These are phyloP conservation scores for Lactarius sp. DNA, from an alignment of 768 basidiomycete species.

Conservation along the genomic window DNA sequence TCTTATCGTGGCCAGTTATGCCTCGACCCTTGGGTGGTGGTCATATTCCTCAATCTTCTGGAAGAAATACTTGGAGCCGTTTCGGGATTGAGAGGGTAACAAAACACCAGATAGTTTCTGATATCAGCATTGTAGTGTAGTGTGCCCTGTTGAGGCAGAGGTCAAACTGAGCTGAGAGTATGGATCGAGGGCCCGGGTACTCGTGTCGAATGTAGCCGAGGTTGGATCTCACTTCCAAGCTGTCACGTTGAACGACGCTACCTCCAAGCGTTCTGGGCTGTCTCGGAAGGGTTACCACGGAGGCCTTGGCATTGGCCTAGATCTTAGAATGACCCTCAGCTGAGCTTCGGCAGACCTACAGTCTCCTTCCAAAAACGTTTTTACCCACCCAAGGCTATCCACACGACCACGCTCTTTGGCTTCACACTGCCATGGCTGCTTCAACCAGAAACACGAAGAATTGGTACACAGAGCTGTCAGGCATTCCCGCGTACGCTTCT, in stretches of 20 bases:
- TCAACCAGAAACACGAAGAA: constrained; percentile 6
- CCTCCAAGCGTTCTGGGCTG: neutral
- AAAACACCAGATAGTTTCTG: no score
- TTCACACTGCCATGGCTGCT: constrained; percentile 6
- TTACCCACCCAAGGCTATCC: neutral
- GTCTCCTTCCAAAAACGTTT: neutral
- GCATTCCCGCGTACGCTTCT: constrained; percentile 17
- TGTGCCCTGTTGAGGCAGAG: no score
- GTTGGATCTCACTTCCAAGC: no score
- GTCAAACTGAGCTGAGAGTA: no score
- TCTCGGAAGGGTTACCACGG: neutral
- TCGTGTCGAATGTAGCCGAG: no score
- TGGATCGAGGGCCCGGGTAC: neutral
- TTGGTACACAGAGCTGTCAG: constrained; percentile 22
- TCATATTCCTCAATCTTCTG: no score
- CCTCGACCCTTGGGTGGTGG: no score
- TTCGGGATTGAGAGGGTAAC: no score
- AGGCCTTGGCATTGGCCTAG: neutral
- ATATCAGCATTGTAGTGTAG: no score
- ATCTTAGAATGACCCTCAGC: neutral
- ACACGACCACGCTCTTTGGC: constrained; percentile 8
- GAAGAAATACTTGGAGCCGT: no score
- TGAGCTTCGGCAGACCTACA: neutral
- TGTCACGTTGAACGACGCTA: no score
- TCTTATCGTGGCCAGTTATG: no score